Evolutionary conservation across 225 moss, liverwort and hornwort genomes (phyloP).

Genomic region (Pseudisothecium myosuroides): DNA sequence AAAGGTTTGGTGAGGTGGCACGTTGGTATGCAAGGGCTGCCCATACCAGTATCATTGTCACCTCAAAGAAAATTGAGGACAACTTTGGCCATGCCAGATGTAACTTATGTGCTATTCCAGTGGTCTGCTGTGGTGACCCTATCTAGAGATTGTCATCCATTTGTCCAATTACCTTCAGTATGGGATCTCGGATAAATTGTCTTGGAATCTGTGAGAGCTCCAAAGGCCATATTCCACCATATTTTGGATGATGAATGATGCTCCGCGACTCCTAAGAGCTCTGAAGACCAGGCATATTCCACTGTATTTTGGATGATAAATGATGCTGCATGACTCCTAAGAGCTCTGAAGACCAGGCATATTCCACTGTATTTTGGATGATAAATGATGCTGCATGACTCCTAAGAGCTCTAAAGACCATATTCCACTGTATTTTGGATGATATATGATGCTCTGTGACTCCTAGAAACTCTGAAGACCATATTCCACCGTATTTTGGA

Average conservation of each 20-base stretch:
- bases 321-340: fast-evolving
- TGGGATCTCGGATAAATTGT: neutral
- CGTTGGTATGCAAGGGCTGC: neutral
- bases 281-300: too few species aligned
- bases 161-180: neutral
- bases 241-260: neutral
- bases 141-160: neutral
- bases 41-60: neutral
- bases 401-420: neutral
- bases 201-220: too few species aligned
- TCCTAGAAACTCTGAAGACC: neutral
- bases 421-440: neutral
- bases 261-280: fast-evolving
- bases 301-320: neutral
- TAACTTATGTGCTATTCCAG: fast-evolving
- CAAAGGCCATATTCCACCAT: neutral
- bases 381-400: fast-evolving
- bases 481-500: neutral
- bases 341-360: neutral
- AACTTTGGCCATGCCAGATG: neutral
- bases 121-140: neutral
- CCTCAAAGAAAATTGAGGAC: neutral
- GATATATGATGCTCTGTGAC: fast-evolving
- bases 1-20: too few species aligned
- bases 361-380: neutral